These are phyloP conservation scores for Spinellus fusiger DNA, from an alignment of 192 early-diverging fungal genomes.

Conservation along the genomic window DNA sequence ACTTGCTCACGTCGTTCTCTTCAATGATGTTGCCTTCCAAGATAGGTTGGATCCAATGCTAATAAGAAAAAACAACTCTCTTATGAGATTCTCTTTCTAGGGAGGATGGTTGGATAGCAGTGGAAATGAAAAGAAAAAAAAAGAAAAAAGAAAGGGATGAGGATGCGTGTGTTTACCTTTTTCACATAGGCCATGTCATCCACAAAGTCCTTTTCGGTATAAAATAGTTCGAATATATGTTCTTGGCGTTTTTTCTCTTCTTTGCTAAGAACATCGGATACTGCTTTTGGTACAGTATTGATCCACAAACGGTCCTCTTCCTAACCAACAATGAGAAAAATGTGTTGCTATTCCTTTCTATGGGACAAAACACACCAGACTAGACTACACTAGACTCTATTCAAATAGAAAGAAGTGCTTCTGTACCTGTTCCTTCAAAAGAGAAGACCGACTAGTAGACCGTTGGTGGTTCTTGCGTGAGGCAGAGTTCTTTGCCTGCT, in stretches of 20 bases:
- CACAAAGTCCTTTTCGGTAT: constrained; percentile 90
- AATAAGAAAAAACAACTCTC: not conserved
- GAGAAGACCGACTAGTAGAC: constrained; percentile 27
- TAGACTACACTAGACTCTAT: too few species aligned
- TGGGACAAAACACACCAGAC: too few species aligned
- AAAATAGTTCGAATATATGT: constrained; percentile 86
- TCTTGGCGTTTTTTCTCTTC: constrained; percentile 88
- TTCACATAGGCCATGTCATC: constrained; percentile 77
- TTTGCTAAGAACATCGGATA: constrained; percentile 63
- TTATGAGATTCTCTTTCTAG: too few species aligned
- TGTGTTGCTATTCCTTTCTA: too few species aligned
- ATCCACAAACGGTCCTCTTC: constrained; percentile 75
- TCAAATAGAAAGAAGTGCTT: not conserved
- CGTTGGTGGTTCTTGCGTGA: constrained; percentile 20
- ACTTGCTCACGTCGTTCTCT: constrained; percentile 50
- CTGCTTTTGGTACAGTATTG: constrained; percentile 67
- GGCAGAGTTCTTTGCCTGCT: constrained; percentile 47
- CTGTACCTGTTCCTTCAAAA: constrained; percentile 32
- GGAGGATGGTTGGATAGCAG: too few species aligned
- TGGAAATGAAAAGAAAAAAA: too few species aligned
- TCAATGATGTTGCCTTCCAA: constrained; percentile 60
- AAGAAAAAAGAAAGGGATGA: too few species aligned
- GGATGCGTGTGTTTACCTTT: constrained; percentile 54
- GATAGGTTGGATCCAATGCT: constrained; percentile 61
- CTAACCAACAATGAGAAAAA: constrained; percentile 27